Conservation (phyloP, 139 green algal species). For the Chloropicon primus region DNA sequence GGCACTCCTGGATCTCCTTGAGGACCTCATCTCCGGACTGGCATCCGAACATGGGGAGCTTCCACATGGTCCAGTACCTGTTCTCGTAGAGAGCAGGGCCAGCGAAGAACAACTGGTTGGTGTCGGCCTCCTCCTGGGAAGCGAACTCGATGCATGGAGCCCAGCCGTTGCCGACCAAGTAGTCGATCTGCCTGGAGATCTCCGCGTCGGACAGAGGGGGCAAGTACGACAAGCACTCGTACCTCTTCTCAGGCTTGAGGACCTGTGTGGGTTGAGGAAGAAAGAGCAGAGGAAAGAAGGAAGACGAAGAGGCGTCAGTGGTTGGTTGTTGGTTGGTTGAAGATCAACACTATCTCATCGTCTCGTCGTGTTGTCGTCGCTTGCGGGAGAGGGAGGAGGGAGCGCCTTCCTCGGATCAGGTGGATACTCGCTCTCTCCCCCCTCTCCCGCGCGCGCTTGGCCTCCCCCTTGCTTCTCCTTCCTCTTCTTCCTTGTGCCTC, state of each 20-base stretch:
- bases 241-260: constrained; percentile 51
- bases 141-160: constrained; percentile 93
- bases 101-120: not conserved
- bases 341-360: too few species aligned
- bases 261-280: not conserved
- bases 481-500: not conserved
- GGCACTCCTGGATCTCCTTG: constrained; percentile 65
- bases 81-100: constrained; percentile 65
- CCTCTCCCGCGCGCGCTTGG: too few species aligned
- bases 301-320: too few species aligned
- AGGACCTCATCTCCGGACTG: constrained; percentile 38
- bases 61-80: constrained; percentile 99
- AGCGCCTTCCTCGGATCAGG: not conserved
- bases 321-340: too few species aligned
- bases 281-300: not conserved
- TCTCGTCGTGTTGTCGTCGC: too few species aligned
- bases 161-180: constrained; percentile 79
- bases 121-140: constrained; percentile 49
- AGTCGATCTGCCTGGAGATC: constrained; percentile 89
- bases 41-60: constrained; percentile 99
- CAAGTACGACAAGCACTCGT: constrained; percentile 99
- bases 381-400: not conserved
- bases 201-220: constrained; percentile 74
- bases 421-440: too few species aligned
- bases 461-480: not conserved